phyloP scores from a whole-genome alignment of 169 alveolate species.

The Plasmodium sp. region DNA sequence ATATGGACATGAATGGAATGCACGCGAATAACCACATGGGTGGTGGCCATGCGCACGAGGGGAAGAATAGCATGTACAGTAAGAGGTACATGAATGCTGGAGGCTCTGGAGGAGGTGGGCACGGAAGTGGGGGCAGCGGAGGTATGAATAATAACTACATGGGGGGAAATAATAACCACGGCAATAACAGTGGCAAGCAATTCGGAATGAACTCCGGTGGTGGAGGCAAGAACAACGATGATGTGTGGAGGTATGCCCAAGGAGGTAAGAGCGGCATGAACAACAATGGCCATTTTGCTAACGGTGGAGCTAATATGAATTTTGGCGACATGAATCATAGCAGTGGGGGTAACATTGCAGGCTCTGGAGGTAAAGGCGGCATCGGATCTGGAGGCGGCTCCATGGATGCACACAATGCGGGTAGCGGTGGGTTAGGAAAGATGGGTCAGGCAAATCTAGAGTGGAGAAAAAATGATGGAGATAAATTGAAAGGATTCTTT shows the following conservation, averaged over 20 bases:
- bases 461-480: conserved; percentile 64
- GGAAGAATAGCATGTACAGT: background rate
- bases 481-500: conserved; percentile 68
- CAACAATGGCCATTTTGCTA: background rate
- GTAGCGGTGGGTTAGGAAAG: background rate
- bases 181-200: background rate
- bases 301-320: background rate
- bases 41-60: background rate
- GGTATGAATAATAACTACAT: background rate
- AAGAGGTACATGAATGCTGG: background rate
- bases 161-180: background rate
- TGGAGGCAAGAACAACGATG: conserved; percentile 19
- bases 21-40: background rate
- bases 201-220: background rate
- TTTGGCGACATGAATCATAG: background rate
- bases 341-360: background rate
- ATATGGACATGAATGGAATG: background rate
- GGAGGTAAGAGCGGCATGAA: background rate
- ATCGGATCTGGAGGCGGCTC: background rate
- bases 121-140: background rate
- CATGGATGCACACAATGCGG: background rate
- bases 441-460: background rate
- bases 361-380: background rate
- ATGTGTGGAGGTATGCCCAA: conserved; percentile 18
- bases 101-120: background rate